These are phyloP conservation scores for Rhodotorula toruloides DNA, from an alignment of 768 basidiomycete genomes.

Conservation along the genomic window DNA sequence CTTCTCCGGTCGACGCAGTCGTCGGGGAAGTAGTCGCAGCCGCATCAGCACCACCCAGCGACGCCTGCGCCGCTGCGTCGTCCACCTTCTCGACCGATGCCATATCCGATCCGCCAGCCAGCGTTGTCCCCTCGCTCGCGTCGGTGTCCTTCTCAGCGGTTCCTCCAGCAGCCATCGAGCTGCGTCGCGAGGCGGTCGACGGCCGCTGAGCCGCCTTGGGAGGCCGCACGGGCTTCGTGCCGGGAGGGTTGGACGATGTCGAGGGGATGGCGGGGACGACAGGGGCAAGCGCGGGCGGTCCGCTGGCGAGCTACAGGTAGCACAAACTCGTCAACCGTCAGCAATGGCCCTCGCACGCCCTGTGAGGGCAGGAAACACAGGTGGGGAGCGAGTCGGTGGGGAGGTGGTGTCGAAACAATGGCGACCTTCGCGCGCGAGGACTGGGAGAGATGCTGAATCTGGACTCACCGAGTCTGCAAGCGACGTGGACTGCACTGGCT, in stretches of 20 bases:
- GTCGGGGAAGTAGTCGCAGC: not conserved
- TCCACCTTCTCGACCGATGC: not conserved
- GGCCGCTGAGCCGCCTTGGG: constrained; percentile 21
- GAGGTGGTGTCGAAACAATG: not conserved
- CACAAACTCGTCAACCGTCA: not conserved
- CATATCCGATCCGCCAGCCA: not conserved
- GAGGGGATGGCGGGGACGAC: not conserved
- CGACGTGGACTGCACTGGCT: not conserved
- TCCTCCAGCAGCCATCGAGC: not conserved
- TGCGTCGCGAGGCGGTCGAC: constrained; percentile 12
- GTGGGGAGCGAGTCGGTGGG: no score
- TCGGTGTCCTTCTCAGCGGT: not conserved
- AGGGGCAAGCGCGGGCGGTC: not conserved
- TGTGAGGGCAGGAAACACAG: no score
- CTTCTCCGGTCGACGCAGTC: no score
- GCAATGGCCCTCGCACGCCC: no score
- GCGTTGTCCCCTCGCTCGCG: constrained; percentile 3
- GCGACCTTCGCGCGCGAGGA: no score
- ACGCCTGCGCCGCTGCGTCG: constrained; percentile 3
- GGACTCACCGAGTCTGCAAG: not conserved
- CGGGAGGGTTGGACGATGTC: not conserved
- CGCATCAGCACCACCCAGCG: not conserved
- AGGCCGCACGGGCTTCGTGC: constrained; percentile 14
- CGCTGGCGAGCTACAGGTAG: not conserved
- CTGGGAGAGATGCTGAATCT: not conserved